Percentiles rank a stretch among this genome's conserved stretches.
phyloP scores from a whole-genome alignment of 23 red algal genomes.

The Gracilaria vermiculophylla region DNA sequence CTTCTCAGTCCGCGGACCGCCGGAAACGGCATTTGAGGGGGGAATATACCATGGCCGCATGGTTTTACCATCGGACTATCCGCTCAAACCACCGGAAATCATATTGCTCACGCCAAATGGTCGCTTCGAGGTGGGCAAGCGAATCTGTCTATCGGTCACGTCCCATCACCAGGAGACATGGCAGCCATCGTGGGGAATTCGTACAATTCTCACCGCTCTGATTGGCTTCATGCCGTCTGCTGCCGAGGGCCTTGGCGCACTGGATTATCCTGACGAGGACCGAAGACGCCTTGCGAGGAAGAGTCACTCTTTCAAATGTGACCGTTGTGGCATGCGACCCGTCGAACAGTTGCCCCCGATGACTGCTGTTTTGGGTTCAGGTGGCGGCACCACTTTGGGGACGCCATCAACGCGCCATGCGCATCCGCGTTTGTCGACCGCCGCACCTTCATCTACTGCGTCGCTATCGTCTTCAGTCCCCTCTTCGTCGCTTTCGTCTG shows the following conservation, averaged over 20 bases:
- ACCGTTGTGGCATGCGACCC: slow-evolving; percentile 46
- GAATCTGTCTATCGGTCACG: slow-evolving; percentile 94
- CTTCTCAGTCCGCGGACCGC: slow-evolving; percentile 90
- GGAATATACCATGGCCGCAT: slow-evolving; percentile 98
- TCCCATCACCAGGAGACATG: slow-evolving; percentile 96
- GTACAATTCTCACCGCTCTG: slow-evolving; percentile 92
- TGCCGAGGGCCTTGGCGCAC: slow-evolving; percentile 77
- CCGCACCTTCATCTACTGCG: neutral
- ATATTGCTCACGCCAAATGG: slow-evolving; percentile 98
- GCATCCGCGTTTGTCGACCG: neutral
- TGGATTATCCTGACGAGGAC: slow-evolving; percentile 83
- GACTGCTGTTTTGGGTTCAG: neutral
- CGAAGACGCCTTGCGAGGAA: slow-evolving; percentile 63
- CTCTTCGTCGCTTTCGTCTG: too few species aligned
- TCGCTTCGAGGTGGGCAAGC: slow-evolving; percentile 94
- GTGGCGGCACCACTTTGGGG: neutral
- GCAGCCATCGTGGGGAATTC: slow-evolving; percentile 98
- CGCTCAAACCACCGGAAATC: slow-evolving; percentile 96
- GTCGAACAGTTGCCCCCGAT: slow-evolving; percentile 33
- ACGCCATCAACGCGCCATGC: neutral
- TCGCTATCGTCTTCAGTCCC: neutral
- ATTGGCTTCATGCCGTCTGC: slow-evolving; percentile 91
- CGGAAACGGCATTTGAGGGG: slow-evolving; percentile 79
- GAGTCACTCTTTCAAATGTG: slow-evolving; percentile 43
- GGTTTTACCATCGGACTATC: slow-evolving; percentile 93